Evolutionary conservation across 176 grass and related monocot genomes (phyloP).

Genomic region (Musa troglodytarum): DNA sequence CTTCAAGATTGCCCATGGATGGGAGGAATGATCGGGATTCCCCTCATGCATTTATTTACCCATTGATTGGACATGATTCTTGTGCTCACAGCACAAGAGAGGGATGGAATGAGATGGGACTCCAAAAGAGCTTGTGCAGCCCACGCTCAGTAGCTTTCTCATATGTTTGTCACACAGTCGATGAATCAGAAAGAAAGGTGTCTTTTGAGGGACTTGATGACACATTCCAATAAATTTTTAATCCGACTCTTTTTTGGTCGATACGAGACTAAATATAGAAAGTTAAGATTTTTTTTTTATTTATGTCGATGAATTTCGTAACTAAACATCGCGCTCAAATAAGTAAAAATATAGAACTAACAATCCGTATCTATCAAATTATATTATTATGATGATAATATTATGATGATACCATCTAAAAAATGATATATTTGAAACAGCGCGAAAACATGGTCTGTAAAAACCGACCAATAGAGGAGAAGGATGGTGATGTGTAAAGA

Average conservation of each 20-base stretch:
- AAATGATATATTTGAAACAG: neutral
- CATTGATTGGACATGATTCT: conserved; percentile 5
- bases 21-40: neutral
- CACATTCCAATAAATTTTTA: no score
- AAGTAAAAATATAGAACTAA: no score
- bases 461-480: neutral
- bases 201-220: no score
- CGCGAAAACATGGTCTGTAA: neutral
- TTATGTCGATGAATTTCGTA: no score
- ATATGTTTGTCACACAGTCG: neutral
- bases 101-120: conserved; percentile 1
- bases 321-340: no score
- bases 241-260: no score
- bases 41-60: neutral
- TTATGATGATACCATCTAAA: no score
- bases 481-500: neutral
- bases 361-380: no score
- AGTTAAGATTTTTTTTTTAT: no score
- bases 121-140: neutral
- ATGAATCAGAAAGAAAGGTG: no score
- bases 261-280: no score
- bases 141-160: neutral
- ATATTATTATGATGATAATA: no score
- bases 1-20: neutral
- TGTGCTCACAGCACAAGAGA: neutral